Base-by-base conservation (phyloP, 1,284 basidiomycete species). In the Leccinum subrobustum region DNA sequence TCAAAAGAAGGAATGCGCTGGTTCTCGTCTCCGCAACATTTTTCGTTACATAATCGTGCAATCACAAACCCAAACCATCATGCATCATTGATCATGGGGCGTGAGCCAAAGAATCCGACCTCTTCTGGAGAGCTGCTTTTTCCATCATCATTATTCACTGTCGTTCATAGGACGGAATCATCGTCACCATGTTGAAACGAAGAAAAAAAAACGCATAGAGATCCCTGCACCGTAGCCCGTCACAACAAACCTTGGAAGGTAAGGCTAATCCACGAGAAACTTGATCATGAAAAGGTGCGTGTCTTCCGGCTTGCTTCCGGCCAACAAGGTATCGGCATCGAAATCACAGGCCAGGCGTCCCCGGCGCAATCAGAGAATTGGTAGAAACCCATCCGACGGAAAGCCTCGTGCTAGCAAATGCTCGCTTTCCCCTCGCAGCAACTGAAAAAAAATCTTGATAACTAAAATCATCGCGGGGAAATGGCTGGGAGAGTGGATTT, bases 351-450 rank as follows among this genome's bases (percentile, higher is more conserved):
- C 29, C 59, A 44, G 59, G 52, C 25, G n/a, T n/a, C 18, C 11
- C 54, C 35, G 60, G 33, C 29, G 6, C 61, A 18, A 63, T 60
- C 60, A 59, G 12, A 58, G 4, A n/a, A 14, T 11, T 29, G 20
- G 47, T 48, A 48, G 50, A 7, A 33, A 35, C 16, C 6, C 35
- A 25, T 20, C 47, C 52, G 14, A n/a, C 59, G 60, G 63, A 23
- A 62, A 54, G 8, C 31, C 6, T 42, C 50, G 42, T 44, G 42
- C 42, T 44, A 44, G 9, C 42, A 20, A 9, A 3, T n/a, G 7
- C 51, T 35, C 7, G 2, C 18, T 66, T 65, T 64, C 61, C 53
- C 56, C 60, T 54, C 23, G 29, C 48, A 42, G 60, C 9, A 54
- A 52, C 31, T 18, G 8, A 12, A 25, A 20, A 18, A 29, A 31